These are phyloP conservation scores for Ascochyta lentis DNA, from an alignment of 2,329 filamentous ascomycete species.

Conservation along the genomic window DNA sequence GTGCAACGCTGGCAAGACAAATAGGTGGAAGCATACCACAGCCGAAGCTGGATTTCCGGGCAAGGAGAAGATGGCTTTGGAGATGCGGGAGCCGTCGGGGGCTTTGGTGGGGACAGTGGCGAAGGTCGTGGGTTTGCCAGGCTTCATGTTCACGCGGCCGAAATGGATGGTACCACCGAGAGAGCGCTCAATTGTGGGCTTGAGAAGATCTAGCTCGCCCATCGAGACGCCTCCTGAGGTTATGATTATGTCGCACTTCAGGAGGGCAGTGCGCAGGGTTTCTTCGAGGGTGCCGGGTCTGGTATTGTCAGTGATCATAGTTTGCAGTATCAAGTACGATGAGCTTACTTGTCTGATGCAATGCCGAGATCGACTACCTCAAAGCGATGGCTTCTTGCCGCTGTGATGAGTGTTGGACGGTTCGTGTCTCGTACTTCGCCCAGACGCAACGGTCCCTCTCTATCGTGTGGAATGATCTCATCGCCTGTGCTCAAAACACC, in stretches of 20 bases:
- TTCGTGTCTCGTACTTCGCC: slow-evolving; percentile 96
- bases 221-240: slow-evolving; percentile 96
- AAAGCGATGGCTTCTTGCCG: slow-evolving; percentile 76
- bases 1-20: slow-evolving; percentile 87
- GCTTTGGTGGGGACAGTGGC: slow-evolving; percentile 77
- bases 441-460: slow-evolving; percentile 66
- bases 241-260: slow-evolving; percentile 79
- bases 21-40: slow-evolving; percentile 90
- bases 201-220: slow-evolving; percentile 96
- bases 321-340: neutral
- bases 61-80: slow-evolving; percentile 82
- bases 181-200: slow-evolving; percentile 90
- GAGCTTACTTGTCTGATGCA: slow-evolving; percentile 68
- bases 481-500: slow-evolving; percentile 94
- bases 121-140: slow-evolving; percentile 96
- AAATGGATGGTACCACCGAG: slow-evolving; percentile 95
- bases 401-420: slow-evolving; percentile 82
- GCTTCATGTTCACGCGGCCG: slow-evolving; percentile 96
- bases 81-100: slow-evolving; percentile 55
- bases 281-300: slow-evolving; percentile 75
- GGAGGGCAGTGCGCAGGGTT: slow-evolving; percentile 75
- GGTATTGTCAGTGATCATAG: slow-evolving; percentile 30
- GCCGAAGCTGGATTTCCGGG: slow-evolving; percentile 95
- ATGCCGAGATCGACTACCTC: slow-evolving; percentile 86
- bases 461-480: slow-evolving; percentile 81